These are phyloP conservation scores for Lanmaoa pseudosensibilis DNA, from an alignment of 768 basidiomycete species.

Conservation along the genomic window DNA sequence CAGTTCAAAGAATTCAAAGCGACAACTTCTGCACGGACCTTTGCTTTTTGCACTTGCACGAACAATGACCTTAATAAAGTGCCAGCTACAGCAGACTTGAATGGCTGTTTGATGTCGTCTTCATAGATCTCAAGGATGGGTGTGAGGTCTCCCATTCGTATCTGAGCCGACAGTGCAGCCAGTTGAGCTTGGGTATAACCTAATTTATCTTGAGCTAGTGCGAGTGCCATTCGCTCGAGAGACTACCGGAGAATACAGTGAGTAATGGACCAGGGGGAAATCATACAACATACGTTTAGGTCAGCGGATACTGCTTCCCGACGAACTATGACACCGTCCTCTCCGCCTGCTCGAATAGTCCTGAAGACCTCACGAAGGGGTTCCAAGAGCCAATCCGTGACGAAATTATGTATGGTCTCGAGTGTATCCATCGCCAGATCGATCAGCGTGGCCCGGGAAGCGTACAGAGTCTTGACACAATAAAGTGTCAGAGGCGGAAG, in stretches of 20 bases:
- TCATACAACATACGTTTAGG: slow-evolving; percentile 56
- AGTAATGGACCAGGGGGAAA: background rate
- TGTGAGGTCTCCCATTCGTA: slow-evolving; percentile 81
- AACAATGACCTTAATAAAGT: slow-evolving; percentile 81
- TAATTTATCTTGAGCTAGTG: slow-evolving; percentile 81
- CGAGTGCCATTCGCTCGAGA: slow-evolving; percentile 88
- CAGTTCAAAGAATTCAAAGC: background rate
- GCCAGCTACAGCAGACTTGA: slow-evolving; percentile 78
- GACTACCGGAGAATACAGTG: slow-evolving; percentile 49
- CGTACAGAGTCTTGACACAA: slow-evolving; percentile 49
- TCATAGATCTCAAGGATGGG: slow-evolving; percentile 87
- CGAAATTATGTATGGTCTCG: slow-evolving; percentile 71
- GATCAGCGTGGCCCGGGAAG: slow-evolving; percentile 56
- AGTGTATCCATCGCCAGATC: slow-evolving; percentile 58
- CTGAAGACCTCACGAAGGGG: slow-evolving; percentile 79
- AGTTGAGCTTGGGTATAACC: slow-evolving; percentile 64
- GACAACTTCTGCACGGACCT: slow-evolving; percentile 45
- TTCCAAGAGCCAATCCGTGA: slow-evolving; percentile 81
- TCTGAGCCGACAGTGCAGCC: slow-evolving; percentile 58
- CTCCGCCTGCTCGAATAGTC: slow-evolving; percentile 81
- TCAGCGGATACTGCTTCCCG: slow-evolving; percentile 84
- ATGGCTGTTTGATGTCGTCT: slow-evolving; percentile 84
- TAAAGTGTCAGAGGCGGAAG: slow-evolving; percentile 68
- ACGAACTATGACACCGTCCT: slow-evolving; percentile 71
- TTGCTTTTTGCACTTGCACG: slow-evolving; percentile 94